These are phyloP conservation scores for Laguncularia racemosa DNA, from an alignment of 345 rosid species.

Conservation along the genomic window DNA sequence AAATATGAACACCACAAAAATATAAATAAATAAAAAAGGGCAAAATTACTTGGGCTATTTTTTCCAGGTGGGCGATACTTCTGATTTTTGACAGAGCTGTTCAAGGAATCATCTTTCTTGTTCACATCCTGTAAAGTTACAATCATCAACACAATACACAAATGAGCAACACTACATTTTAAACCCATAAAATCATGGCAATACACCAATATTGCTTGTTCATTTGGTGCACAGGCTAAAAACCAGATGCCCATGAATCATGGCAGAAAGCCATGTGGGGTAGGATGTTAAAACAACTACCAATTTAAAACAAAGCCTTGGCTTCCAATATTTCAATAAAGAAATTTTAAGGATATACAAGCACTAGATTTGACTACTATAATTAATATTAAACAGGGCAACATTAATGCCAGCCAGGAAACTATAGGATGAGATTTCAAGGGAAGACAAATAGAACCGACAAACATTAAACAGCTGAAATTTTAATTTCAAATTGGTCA, in stretches of 20 bases:
- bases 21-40: neutral
- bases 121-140: slow-evolving; percentile 23
- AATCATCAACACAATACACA: neutral
- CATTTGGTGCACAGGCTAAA: neutral
- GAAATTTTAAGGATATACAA: neutral
- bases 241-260: neutral
- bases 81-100: slow-evolving; percentile 31
- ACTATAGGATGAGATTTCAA: neutral
- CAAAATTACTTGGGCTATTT: slow-evolving; percentile 66
- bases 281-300: too few relatives aligned
- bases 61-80: slow-evolving; percentile 60
- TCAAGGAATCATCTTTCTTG: slow-evolving; percentile 36
- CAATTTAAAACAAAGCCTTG: too few relatives aligned
- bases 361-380: neutral
- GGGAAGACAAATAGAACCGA: neutral
- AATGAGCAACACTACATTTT: neutral
- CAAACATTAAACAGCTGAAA: neutral
- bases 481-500: too few relatives aligned
- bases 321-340: too few relatives aligned
- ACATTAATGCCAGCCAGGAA: neutral
- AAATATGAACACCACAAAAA: neutral
- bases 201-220: neutral
- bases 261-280: too few relatives aligned
- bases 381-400: neutral
- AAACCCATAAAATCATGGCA: neutral